Percentiles rank a stretch among this genome's conserved stretches.
These are phyloP conservation scores for Pseudognaphalium luteoalbum DNA, from an alignment of 129 eudicot genomes.

Conservation along the genomic window DNA sequence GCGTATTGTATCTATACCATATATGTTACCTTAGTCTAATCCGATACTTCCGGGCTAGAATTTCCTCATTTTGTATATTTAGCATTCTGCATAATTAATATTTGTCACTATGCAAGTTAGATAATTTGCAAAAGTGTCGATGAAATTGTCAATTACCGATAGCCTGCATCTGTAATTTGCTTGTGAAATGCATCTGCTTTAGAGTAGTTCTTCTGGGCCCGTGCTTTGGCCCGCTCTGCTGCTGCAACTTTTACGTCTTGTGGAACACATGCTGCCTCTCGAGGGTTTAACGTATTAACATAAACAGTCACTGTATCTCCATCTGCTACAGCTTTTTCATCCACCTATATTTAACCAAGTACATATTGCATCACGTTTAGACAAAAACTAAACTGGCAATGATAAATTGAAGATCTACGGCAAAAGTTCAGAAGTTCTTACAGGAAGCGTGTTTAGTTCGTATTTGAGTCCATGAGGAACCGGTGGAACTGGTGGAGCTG, in stretches of 20 bases:
- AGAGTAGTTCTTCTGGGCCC: constrained; percentile 63
- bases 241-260: constrained; percentile 65
- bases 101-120: constrained; percentile 2
- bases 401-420: background rate
- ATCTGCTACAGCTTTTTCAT: constrained; percentile 83
- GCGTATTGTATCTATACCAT: background rate
- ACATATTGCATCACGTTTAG: constrained; percentile 4
- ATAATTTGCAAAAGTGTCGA: background rate
- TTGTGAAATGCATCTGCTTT: constrained; percentile 84
- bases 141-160: constrained; percentile 47
- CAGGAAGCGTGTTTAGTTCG: constrained; percentile 76
- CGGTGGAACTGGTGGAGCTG: constrained; percentile 44
- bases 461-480: constrained; percentile 64
- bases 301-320: constrained; percentile 94
- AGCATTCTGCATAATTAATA: constrained; percentile 54
- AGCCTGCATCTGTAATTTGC: constrained; percentile 65
- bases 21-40: constrained; percentile 70
- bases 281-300: constrained; percentile 64
- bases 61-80: constrained; percentile 55
- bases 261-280: constrained; percentile 81
- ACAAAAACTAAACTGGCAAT: background rate
- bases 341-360: constrained; percentile 52
- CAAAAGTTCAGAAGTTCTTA: constrained; percentile 31
- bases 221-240: constrained; percentile 73
- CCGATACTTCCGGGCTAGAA: constrained; percentile 80